A percentile compares a stretch with the other conserved stretches of the same genome.
phyloP scores from a whole-genome alignment of 106 monocot genomes.

The Dendrobium chrysotoxum region DNA sequence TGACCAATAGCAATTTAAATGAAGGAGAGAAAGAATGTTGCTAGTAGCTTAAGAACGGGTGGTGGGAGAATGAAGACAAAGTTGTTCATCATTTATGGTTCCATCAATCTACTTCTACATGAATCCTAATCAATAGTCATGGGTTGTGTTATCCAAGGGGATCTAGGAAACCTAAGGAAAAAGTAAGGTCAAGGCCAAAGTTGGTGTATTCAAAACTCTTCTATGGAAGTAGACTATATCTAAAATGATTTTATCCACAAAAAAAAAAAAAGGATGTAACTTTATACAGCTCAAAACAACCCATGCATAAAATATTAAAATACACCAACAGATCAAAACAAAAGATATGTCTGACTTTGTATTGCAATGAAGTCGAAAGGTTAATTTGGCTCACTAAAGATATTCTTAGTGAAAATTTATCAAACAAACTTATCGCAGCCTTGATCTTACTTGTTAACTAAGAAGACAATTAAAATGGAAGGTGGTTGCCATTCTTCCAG shows the following conservation, averaged over 20 bases:
- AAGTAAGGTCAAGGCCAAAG: too few species aligned
- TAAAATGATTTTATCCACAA: background rate
- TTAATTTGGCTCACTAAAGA: background rate
- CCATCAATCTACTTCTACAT: too few species aligned
- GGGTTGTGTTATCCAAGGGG: too few species aligned
- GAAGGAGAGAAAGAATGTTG: too few species aligned
- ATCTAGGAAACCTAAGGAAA: too few species aligned
- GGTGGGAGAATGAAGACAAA: too few species aligned
- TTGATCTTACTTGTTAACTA: conserved; percentile 71
- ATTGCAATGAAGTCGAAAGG: background rate
- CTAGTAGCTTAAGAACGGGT: too few species aligned
- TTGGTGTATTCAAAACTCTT: background rate
- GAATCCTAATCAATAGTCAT: too few species aligned
- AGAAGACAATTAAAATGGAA: conserved; percentile 97
- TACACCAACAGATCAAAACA: background rate
- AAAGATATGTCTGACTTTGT: background rate
- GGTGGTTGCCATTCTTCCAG: conserved; percentile 98
- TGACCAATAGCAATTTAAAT: too few species aligned
- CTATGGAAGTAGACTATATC: background rate
- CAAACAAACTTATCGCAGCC: background rate
- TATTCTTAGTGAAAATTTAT: background rate
- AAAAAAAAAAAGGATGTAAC: background rate
- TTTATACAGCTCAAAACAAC: background rate
- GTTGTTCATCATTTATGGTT: too few species aligned
- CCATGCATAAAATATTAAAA: background rate